These are phyloP conservation scores for Torulaspora indica DNA, from an alignment of 805 yeast species.

Conservation along the genomic window DNA sequence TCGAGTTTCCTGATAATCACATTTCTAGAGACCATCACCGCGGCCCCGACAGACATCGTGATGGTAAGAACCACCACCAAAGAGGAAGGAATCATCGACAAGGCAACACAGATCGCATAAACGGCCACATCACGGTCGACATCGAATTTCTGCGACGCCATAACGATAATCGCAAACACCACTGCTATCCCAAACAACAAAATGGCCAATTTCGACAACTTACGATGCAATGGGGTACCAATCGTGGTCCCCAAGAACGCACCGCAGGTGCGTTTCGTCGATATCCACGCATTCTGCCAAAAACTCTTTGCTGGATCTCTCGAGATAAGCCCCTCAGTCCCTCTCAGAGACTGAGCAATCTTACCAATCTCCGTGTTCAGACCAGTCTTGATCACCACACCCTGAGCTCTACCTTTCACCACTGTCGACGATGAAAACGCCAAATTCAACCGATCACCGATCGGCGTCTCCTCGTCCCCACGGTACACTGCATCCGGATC, in stretches of 20 bases:
- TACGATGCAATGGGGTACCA: constrained; percentile 80
- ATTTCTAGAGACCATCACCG: constrained; percentile 89
- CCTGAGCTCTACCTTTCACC: constrained; percentile 89
- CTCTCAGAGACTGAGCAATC: constrained; percentile 76
- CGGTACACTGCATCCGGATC: constrained; percentile 40
- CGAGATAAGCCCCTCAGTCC: constrained; percentile 25
- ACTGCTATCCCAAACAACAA: constrained; percentile 70
- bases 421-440: constrained; percentile 97
- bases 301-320: constrained; percentile 42
- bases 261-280: constrained; percentile 54
- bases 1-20: constrained; percentile 94
- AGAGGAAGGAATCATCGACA: constrained; percentile 98
- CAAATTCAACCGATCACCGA: constrained; percentile 65
- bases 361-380: constrained; percentile 88
- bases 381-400: constrained; percentile 91
- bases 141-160: constrained; percentile 73
- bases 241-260: constrained; percentile 67
- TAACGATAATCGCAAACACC: constrained; percentile 77
- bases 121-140: constrained; percentile 81
- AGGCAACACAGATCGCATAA: constrained; percentile 90
- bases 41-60: constrained; percentile 91
- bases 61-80: constrained; percentile 96
- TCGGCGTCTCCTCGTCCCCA: constrained; percentile 40
- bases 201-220: constrained; percentile 72
- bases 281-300: constrained; percentile 35